Base-by-base conservation (phyloP, 2,329 filamentous ascomycete species). In the Nemania sp. region DNA sequence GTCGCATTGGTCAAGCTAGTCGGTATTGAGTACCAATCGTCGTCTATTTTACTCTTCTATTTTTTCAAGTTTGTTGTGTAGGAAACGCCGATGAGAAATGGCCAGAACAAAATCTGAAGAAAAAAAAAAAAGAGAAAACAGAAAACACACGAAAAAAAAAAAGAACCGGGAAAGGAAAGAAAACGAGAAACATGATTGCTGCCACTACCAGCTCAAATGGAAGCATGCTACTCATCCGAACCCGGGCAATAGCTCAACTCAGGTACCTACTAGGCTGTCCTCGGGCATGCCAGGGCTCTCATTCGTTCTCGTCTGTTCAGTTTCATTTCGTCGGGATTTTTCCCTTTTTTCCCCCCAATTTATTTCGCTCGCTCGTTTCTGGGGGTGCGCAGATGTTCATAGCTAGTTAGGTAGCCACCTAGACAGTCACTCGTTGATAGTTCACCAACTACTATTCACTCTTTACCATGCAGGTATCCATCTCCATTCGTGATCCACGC, bases 371-470 rank as follows among this genome's bases (percentile, higher is more conserved):
- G 29, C 21, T 21, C 18, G 13, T 35, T 48, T 15, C 18, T 25
- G 32, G 9, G 18, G 6, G 34, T 25, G 7, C n/a, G 20, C 25
- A 29, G 12, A 51, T 39, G 12, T 48, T 6, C 10, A 18, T 25
- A 53, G 25, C 7, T 29, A 4, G 25, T 29, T 29, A 4, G 7
- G 25, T 29, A 29, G 25, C 25, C 25, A 29, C 25, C 25, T 29
- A 29, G 25, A 7, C 7, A 53, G 51, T 29, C 57, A 32, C 35
- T 63, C 57, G 21, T 54, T 57, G 11, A 57, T 54, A 60, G 48
- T 34, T 51, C 10, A 40, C 20, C 15, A 54, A 61, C 32, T 54
- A 55, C 10, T 54, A 32, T 39, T 39, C 60, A 54, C 29, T 63
- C 57, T 0, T 60, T 63, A 15, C 37, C n/a, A n/a, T 25, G 25